These are phyloP conservation scores for Colletotrichum higginsianum DNA, from an alignment of 2,329 filamentous ascomycete species.

Conservation along the genomic window DNA sequence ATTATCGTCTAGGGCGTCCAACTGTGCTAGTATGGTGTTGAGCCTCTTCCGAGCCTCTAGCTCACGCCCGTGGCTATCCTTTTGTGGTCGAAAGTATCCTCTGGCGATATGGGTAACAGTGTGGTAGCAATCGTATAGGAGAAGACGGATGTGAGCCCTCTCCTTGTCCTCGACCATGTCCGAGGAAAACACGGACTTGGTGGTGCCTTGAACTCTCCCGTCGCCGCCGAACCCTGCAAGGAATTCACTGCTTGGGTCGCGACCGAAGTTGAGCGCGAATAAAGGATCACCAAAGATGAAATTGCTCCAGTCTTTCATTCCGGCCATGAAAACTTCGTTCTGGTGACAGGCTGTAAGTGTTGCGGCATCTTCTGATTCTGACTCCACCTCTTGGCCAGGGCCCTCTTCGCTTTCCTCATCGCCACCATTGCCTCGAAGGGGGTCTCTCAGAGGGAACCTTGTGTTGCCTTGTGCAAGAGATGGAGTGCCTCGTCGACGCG, in stretches of 20 bases:
- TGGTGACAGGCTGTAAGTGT: neutral
- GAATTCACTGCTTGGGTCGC: constrained; percentile 60
- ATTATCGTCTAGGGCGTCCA: constrained; percentile 59
- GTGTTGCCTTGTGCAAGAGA: neutral
- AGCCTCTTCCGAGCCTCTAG: constrained; percentile 67
- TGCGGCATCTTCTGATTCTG: constrained; percentile 28
- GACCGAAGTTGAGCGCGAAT: constrained; percentile 65
- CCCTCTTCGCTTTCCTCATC: constrained; percentile 25
- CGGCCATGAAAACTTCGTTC: constrained; percentile 23
- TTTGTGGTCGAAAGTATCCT: constrained; percentile 68
- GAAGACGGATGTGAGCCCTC: constrained; percentile 61
- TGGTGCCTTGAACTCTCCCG: constrained; percentile 33
- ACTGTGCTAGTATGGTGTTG: constrained; percentile 60
- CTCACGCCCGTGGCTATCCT: constrained; percentile 65
- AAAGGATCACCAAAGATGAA: constrained; percentile 74
- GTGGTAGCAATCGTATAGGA: constrained; percentile 73
- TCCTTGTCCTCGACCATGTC: constrained; percentile 59
- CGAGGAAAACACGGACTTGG: constrained; percentile 22
- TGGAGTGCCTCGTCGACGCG: neutral
- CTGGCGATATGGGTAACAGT: constrained; percentile 66
- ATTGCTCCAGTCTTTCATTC: constrained; percentile 70
- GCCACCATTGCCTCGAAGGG: constrained; percentile 17
- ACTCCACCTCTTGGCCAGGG: constrained; percentile 12
- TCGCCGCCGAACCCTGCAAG: constrained; percentile 61
- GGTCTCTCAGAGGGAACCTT: constrained; percentile 1